A percentile compares a stretch with the other conserved stretches of the same genome.
These are phyloP conservation scores for Eutrema yunnanense DNA, from an alignment of 345 rosid genomes.

Conservation along the genomic window DNA sequence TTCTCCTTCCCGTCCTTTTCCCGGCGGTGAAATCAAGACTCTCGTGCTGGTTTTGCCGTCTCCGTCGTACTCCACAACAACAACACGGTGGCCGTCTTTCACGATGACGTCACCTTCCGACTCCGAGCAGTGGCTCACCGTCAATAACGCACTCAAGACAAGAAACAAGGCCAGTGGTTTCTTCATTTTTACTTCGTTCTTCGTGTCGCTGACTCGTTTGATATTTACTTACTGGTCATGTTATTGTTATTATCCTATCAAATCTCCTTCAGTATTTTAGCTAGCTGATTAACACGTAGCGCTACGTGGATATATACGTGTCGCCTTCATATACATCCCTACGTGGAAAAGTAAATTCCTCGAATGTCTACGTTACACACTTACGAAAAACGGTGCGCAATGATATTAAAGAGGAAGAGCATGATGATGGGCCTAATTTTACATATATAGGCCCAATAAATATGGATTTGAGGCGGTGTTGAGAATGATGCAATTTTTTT, in stretches of 20 bases:
- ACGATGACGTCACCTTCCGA: conserved; percentile 10
- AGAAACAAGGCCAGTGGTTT: conserved; percentile 13
- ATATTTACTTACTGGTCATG: neutral
- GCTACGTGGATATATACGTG: conserved; percentile 5
- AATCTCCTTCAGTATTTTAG: neutral
- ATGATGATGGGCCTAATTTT: neutral
- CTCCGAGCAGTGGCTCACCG: neutral
- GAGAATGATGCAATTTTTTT: no score
- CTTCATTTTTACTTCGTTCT: neutral
- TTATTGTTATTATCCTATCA: neutral
- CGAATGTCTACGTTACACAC: neutral
- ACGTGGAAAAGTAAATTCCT: neutral
- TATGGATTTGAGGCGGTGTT: neutral
- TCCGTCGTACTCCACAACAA: conserved; percentile 56
- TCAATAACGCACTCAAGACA: neutral
- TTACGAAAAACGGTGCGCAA: neutral
- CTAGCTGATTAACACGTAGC: conserved; percentile 8
- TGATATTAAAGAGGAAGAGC: neutral
- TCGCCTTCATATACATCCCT: neutral
- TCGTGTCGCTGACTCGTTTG: conserved; percentile 14
- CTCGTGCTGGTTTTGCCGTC: conserved; percentile 50
- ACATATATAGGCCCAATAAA: neutral
- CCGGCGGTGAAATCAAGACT: conserved; percentile 45
- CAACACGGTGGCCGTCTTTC: conserved; percentile 19
- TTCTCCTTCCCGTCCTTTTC: neutral